Evolutionary conservation across 1,284 basidiomycete species (phyloP).

Genomic region (Leccinum cinnamomeum): DNA sequence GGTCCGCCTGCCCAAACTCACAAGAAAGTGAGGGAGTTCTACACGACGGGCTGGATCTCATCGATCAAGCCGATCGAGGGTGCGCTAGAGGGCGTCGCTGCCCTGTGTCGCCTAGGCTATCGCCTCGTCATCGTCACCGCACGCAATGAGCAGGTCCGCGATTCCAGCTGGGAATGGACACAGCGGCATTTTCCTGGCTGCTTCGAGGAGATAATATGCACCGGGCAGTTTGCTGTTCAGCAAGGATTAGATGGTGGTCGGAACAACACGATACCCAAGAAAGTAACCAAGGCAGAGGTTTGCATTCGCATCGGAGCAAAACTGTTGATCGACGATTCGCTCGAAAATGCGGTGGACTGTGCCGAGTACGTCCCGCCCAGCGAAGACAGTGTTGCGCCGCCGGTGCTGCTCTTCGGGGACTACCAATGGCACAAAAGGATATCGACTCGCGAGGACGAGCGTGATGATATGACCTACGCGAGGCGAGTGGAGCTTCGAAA

Average conservation of each 20-base stretch:
- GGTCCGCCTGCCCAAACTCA: constrained; percentile 63
- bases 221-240: constrained; percentile 62
- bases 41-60: constrained; percentile 52
- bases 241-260: constrained; percentile 31
- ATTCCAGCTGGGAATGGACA: constrained; percentile 68
- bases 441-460: constrained; percentile 42
- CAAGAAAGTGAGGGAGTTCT: constrained; percentile 62
- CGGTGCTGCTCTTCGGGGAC: constrained; percentile 73
- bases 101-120: constrained; percentile 64
- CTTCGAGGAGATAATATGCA: constrained; percentile 73
- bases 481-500: constrained; percentile 48
- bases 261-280: constrained; percentile 49
- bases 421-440: constrained; percentile 72
- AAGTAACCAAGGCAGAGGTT: constrained; percentile 70
- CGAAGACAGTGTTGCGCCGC: constrained; percentile 35
- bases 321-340: constrained; percentile 75
- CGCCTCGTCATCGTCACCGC: constrained; percentile 76
- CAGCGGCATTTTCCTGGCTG: constrained; percentile 62
- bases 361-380: constrained; percentile 33
- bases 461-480: constrained; percentile 59
- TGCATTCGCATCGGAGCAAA: constrained; percentile 62
- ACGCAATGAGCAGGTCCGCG: constrained; percentile 55
- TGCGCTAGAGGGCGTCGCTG: constrained; percentile 58
- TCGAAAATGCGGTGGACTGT: constrained; percentile 72
- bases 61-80: constrained; percentile 59